These are phyloP conservation scores for Amorphotheca resinae DNA, from an alignment of 495 filamentous ascomycete genomes.

Conservation along the genomic window DNA sequence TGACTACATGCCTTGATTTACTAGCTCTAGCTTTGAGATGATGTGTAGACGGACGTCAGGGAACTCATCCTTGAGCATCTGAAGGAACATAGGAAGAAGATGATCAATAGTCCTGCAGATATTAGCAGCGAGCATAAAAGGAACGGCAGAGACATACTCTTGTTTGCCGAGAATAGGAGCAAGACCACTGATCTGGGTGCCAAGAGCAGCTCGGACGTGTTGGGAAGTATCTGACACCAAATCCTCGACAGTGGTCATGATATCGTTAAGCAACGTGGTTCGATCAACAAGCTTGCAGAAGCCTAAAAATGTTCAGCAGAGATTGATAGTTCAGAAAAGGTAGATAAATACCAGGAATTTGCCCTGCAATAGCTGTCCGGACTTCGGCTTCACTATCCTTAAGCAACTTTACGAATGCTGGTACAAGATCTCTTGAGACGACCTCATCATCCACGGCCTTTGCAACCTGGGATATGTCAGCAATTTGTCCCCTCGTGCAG, in stretches of 20 bases:
- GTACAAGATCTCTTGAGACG: conserved; percentile 82
- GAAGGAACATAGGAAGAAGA: conserved; percentile 95
- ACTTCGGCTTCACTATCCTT: conserved; percentile 98
- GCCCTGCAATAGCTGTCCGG: conserved; percentile 89
- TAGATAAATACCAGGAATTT: conserved; percentile 65
- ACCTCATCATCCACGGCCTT: conserved; percentile 98
- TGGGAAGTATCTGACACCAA: conserved; percentile 92
- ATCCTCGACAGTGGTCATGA: conserved; percentile 94
- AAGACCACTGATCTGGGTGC: conserved; percentile 92
- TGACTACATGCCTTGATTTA: conserved; percentile 68
- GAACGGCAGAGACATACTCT: conserved; percentile 49
- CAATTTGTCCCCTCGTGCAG: background rate
- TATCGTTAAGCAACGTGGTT: conserved; percentile 81
- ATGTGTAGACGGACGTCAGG: conserved; percentile 96
- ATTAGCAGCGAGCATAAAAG: conserved; percentile 8
- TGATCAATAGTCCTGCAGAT: conserved; percentile 64
- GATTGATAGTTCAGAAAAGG: background rate
- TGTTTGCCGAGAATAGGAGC: conserved; percentile 96
- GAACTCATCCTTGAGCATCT: conserved; percentile 99
- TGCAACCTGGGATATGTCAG: conserved; percentile 52
- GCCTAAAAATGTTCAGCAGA: conserved; percentile 35
- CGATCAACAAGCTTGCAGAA: conserved; percentile 85
- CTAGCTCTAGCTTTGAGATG: conserved; percentile 93
- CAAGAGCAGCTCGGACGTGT: conserved; percentile 89
- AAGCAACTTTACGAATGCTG: conserved; percentile 91